A percentile compares a stretch with the other conserved stretches of the same genome.
Conservation (phyloP, 129 eudicot species). For the Saposhnikovia divaricata region DNA sequence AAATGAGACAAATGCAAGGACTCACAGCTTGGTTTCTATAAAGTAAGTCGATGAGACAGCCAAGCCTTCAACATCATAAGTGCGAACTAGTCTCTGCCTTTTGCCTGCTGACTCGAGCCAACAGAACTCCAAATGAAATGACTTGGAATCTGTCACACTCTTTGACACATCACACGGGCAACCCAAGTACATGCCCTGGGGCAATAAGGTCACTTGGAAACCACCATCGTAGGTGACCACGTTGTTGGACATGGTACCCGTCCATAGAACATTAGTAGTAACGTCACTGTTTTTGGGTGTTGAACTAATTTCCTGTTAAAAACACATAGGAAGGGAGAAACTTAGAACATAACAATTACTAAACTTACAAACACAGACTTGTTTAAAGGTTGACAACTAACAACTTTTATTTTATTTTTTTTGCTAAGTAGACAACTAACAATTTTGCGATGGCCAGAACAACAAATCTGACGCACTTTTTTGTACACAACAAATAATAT, state of each 20-base stretch:
- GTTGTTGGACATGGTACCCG: slow-evolving; percentile 49
- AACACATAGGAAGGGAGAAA: slow-evolving; percentile 1
- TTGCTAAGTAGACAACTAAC: background rate
- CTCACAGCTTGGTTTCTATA: slow-evolving; percentile 59
- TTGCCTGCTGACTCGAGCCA: slow-evolving; percentile 77
- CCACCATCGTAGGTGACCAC: slow-evolving; percentile 69
- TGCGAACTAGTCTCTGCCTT: slow-evolving; percentile 89
- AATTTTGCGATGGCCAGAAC: background rate
- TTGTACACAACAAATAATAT: background rate
- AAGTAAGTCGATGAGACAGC: slow-evolving; percentile 84
- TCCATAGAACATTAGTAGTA: slow-evolving; percentile 68
- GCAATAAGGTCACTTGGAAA: slow-evolving; percentile 61
- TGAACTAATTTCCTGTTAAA: slow-evolving; percentile 49
- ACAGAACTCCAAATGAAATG: slow-evolving; percentile 87
- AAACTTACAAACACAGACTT: background rate
- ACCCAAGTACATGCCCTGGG: slow-evolving; percentile 97
- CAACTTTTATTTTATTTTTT: no score
- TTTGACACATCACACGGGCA: slow-evolving; percentile 72
- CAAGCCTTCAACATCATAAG: slow-evolving; percentile 76
- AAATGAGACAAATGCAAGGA: background rate
- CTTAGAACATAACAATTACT: background rate
- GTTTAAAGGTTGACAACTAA: background rate
- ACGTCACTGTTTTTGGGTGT: slow-evolving; percentile 38
- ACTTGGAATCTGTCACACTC: slow-evolving; percentile 49
- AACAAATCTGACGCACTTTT: background rate